Evolutionary conservation across 257 asterid species (phyloP).

Genomic region (Solanum ossicruentum): DNA sequence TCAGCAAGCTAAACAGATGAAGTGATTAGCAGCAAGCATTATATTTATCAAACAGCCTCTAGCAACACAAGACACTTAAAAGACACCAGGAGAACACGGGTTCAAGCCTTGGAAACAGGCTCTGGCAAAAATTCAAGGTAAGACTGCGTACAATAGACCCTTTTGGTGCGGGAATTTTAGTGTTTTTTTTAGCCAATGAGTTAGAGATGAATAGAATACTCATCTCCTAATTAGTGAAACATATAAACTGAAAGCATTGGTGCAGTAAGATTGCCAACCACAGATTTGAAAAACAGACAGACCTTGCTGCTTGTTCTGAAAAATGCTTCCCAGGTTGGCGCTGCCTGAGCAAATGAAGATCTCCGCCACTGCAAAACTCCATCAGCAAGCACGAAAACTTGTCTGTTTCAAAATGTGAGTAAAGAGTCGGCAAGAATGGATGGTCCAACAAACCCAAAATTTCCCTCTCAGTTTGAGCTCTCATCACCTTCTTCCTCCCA

Average conservation of each 20-base stretch:
- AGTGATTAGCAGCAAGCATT: not conserved
- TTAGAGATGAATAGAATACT: not conserved
- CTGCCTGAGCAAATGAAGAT: constrained; percentile 85
- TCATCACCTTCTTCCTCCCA: constrained; percentile 61
- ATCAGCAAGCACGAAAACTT: constrained; percentile 78
- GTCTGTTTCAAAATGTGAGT: constrained; percentile 75
- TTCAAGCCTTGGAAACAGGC: too few species aligned
- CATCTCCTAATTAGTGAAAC: not conserved
- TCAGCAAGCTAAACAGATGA: not conserved
- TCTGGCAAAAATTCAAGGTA: too few species aligned
- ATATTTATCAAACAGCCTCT: not conserved
- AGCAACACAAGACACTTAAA: not conserved
- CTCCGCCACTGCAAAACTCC: constrained; percentile 98
- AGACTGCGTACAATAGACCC: too few species aligned
- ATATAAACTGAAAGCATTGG: not conserved
- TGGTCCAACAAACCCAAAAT: constrained; percentile 70
- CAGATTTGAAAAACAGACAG: not conserved
- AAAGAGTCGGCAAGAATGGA: constrained; percentile 83
- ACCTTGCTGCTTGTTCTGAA: constrained; percentile 88
- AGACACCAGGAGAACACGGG: not conserved
- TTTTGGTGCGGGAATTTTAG: too few species aligned
- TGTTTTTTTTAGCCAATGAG: not conserved
- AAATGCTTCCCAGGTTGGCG: constrained; percentile 72
- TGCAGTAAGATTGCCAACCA: not conserved
- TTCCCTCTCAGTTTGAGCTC: constrained; percentile 88